Conservation (phyloP, 2,329 filamentous ascomycete genomes). For the Macrophomina tecta region DNA sequence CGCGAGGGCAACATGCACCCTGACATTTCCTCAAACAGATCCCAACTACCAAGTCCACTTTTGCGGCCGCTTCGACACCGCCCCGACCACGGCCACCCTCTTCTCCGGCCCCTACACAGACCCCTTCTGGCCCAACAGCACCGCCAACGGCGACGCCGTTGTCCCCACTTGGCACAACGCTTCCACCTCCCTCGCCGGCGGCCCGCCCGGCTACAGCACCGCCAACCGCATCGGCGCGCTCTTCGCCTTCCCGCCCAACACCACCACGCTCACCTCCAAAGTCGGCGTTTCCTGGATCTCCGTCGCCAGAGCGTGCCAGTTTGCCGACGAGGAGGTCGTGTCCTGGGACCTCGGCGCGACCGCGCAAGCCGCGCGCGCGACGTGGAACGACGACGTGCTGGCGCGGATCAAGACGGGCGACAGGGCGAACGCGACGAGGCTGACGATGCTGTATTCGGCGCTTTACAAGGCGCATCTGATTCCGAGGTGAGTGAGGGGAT, state of each 20-base stretch:
- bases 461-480: slow-evolving; percentile 46
- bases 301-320: slow-evolving; percentile 53
- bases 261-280: slow-evolving; percentile 53
- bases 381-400: slow-evolving; percentile 58
- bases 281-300: slow-evolving; percentile 60
- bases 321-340: slow-evolving; percentile 51
- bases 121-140: slow-evolving; percentile 25
- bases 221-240: slow-evolving; percentile 57
- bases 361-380: slow-evolving; percentile 43
- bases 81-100: slow-evolving; percentile 32
- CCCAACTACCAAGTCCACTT: slow-evolving; percentile 38
- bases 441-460: slow-evolving; percentile 40
- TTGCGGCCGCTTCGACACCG: slow-evolving; percentile 35
- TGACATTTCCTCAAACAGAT: slow-evolving; percentile 21
- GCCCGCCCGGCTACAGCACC: slow-evolving; percentile 2
- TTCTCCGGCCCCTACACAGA: slow-evolving; percentile 34
- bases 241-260: slow-evolving; percentile 53
- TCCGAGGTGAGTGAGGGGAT: slow-evolving; percentile 21
- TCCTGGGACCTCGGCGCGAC: slow-evolving; percentile 48
- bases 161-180: slow-evolving; percentile 39
- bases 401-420: slow-evolving; percentile 17
- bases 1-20: no score
- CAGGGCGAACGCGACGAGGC: slow-evolving; percentile 8
- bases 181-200: slow-evolving; percentile 1
- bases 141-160: slow-evolving; percentile 33